Conservation (phyloP, 2,329 filamentous ascomycete genomes). For the Colletotrichum theobromicola region DNA sequence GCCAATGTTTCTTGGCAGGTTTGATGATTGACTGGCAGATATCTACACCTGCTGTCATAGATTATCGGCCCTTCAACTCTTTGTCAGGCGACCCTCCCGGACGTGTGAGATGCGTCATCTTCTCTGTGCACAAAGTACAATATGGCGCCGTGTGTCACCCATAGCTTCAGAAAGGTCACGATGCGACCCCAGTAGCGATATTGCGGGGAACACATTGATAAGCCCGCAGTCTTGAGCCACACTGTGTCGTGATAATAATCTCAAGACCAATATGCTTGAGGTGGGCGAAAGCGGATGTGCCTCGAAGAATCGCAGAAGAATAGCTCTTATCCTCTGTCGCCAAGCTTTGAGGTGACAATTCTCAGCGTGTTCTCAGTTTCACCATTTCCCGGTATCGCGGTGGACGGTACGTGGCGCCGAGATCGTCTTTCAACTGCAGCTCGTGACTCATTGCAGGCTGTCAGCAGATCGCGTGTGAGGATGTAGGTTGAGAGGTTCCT, state of each 20-base stretch:
- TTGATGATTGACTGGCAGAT: not conserved
- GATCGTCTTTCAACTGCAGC: not conserved
- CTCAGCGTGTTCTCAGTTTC: not conserved
- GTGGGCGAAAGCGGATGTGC: too few relatives aligned
- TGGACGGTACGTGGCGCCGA: not conserved
- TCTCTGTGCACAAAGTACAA: not conserved
- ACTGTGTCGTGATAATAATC: too few relatives aligned
- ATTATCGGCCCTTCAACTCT: not conserved
- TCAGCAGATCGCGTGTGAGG: not conserved
- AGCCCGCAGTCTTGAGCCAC: too few relatives aligned
- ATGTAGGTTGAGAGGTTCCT: not conserved
- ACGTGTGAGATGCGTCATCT: too few relatives aligned
- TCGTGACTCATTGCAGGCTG: not conserved
- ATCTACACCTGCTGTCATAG: not conserved
- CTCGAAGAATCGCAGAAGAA: not conserved
- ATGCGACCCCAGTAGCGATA: too few relatives aligned
- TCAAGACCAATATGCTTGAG: not conserved
- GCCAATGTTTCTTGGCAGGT: rapidly evolving
- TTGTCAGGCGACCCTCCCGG: too few relatives aligned
- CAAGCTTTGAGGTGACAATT: not conserved
- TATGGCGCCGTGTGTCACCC: not conserved
- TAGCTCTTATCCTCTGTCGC: not conserved
- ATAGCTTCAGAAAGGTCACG: too few relatives aligned
- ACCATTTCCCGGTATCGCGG: too few relatives aligned
- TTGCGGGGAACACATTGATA: too few relatives aligned